Evolutionary conservation across 495 filamentous ascomycete species (phyloP), one percentile per base, ranked within the genome.

Genomic region (Bacidia rubella): DNA sequence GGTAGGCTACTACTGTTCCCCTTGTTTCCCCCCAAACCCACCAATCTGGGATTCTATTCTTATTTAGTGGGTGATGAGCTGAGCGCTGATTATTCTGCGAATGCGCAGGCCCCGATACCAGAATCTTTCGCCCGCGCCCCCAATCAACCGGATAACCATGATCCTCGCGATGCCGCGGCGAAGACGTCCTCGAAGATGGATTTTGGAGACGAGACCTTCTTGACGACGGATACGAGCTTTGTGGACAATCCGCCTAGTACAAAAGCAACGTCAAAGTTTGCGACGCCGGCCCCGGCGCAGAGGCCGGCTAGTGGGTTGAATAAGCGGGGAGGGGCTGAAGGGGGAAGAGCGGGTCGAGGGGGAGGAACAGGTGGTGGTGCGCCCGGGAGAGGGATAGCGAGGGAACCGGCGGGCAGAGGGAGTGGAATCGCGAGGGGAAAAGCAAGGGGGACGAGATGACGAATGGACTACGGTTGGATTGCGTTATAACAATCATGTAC

Each of bases 211-310:
- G 83, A 83, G 53, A 96, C 90, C 21, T 96, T 95, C 61, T 76
- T 98, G 86, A 96, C 90, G 23, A 95, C 86, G 24, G 92, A 96
- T 65, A 95, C 88, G 12, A 88, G 87, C 11, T 98, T 96, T 60
- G 80, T 95, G 22, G 88, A 94, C 21, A 84, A 95, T 63, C 88
- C 89, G 15, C 79, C 85, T 1, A 80, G 81, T 19, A 80, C 81
- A 3, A 86, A 81, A 65, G 69, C 76, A n/a, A 66, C 80, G 2
- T 70, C 76, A n/a, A 85, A 79, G 57, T 80, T 81, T 61, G 62
- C 76, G 38, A 78, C 76, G 10, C 74, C 81, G 1, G 72, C 66
- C 50, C 67, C 67, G 44, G 54, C 62, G 25, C 53, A 62, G 42
- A 68, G 19, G 63, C 68, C 50, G 51, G 70, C 11, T 68, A 67